Evolutionary conservation across 495 filamentous ascomycete species (phyloP), one percentile per base, ranked within the genome.

Genomic region (Trypethelium eluteriae): DNA sequence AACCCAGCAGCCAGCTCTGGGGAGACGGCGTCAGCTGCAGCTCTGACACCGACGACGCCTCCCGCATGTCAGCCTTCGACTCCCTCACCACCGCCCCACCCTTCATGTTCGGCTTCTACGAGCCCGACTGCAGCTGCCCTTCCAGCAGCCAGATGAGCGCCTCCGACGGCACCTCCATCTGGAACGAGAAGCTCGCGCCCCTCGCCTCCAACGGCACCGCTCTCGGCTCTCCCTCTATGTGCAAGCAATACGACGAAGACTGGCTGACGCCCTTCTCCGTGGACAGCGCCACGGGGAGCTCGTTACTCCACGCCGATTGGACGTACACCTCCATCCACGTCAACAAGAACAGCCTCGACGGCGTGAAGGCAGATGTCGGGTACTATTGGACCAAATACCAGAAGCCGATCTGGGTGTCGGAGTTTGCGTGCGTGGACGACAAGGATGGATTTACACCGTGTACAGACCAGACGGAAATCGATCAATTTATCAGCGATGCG

Each of bases 91-190:
- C 61, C 12, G 59, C 62, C 36, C 71, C 73, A 10, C 38, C 38
- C 2, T 74, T 72, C 63, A 70, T 73, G 70, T 69, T 75, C 64
- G 73, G 73, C 2, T 75, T 72, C 68, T 70, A 75, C 65, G 70
- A 75, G 49, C 73, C 71, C n/a, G 71, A 75, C 62, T 73, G 73
- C 65, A 61, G 65, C 38, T 68, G 71, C 61, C 66, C 70, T 1
- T 63, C 69, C 63, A 71, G 68, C 44, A 66, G 68, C 16, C 65
- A 69, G 35, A 72, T 75, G 66, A 50, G 57, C 39, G 35, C 53
- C 18, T 34, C 70, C 11, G 64, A 68, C 35, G 72, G 69, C 10
- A 69, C 72, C 9, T 34, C 70, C 2, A 47, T 67, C 61, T 75
- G 73, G 72, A 66, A 65, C 53, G 44, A 66, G 38, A 59, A 70